phyloP scores from a whole-genome alignment of 371 early-diverging fungal species.

The Mortierella sp. region DNA sequence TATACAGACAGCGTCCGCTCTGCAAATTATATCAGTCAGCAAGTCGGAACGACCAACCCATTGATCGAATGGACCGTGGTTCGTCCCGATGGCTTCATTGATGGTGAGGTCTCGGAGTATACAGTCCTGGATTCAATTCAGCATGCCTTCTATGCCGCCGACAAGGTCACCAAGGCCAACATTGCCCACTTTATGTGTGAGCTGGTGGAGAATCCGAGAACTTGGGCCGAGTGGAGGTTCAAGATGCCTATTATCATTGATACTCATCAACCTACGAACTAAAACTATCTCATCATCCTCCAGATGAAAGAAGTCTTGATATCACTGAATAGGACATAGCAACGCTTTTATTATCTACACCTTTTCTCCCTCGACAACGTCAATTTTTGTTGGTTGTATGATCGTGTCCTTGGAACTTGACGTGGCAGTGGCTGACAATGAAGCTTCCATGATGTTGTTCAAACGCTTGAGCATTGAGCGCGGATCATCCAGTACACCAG shows the following conservation, averaged over 20 bases:
- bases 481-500: conserved; percentile 83
- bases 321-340: too few species aligned
- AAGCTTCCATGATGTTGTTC: conserved; percentile 72
- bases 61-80: conserved; percentile 24
- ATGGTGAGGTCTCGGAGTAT: conserved; percentile 28
- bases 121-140: conserved; percentile 13
- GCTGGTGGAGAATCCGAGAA: conserved; percentile 6
- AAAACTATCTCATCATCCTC: background rate
- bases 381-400: conserved; percentile 49
- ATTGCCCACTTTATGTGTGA: conserved; percentile 43
- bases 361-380: conserved; percentile 48
- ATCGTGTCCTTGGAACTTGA: conserved; percentile 37
- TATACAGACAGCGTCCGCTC: conserved; percentile 33
- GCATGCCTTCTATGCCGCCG: conserved; percentile 23
- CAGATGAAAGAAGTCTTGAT: too few species aligned
- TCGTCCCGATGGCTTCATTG: conserved; percentile 29
- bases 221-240: conserved; percentile 26
- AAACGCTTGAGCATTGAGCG: conserved; percentile 79
- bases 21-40: conserved; percentile 19
- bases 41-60: conserved; percentile 11
- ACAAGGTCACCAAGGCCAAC: conserved; percentile 29
- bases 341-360: conserved; percentile 16
- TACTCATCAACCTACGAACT: conserved; percentile 23
- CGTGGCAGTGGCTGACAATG: conserved; percentile 18
- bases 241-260: conserved; percentile 33